Evolutionary conservation across 2,329 filamentous ascomycete species (phyloP).

Genomic region (Monosporascus sp.): DNA sequence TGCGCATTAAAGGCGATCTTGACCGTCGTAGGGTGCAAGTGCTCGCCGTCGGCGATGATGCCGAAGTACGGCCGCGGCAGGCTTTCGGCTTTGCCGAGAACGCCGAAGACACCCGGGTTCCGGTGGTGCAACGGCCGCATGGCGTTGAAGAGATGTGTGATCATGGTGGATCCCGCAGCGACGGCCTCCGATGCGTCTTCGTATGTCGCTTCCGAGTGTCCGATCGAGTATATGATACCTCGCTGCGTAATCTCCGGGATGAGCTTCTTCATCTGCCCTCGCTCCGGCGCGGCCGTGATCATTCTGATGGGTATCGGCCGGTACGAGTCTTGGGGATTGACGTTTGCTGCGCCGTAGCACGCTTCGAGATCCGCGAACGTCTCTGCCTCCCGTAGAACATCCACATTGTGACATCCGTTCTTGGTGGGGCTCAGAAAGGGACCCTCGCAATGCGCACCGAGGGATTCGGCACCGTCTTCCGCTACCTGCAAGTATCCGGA

Average conservation of each 20-base stretch:
- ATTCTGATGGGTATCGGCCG: constrained; percentile 57
- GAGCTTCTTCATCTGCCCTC: constrained; percentile 60
- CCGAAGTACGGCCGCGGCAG: constrained; percentile 70
- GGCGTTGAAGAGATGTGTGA: constrained; percentile 91
- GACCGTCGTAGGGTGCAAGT: constrained; percentile 81
- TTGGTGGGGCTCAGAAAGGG: constrained; percentile 79
- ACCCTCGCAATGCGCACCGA: constrained; percentile 87
- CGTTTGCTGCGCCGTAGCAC: constrained; percentile 69
- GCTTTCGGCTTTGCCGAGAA: constrained; percentile 63
- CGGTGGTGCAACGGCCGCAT: constrained; percentile 89
- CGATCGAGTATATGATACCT: constrained; percentile 73
- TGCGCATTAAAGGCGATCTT: constrained; percentile 87
- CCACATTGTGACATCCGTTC: constrained; percentile 77
- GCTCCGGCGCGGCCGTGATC: constrained; percentile 83
- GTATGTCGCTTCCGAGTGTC: constrained; percentile 83
- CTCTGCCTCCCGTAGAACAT: constrained; percentile 61
- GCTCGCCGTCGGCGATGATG: constrained; percentile 85
- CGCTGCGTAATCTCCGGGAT: constrained; percentile 61
- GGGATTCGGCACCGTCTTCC: constrained; percentile 71
- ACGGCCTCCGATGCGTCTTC: constrained; percentile 71
- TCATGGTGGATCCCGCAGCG: constrained; percentile 74
- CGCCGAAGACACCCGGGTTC: constrained; percentile 84
- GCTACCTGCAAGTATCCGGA: constrained; percentile 56
- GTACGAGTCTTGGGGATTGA: constrained; percentile 36
- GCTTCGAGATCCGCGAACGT: constrained; percentile 60